Evolutionary conservation across 345 rosid species (phyloP).

Genomic region (Excoecaria cochinchinensis): DNA sequence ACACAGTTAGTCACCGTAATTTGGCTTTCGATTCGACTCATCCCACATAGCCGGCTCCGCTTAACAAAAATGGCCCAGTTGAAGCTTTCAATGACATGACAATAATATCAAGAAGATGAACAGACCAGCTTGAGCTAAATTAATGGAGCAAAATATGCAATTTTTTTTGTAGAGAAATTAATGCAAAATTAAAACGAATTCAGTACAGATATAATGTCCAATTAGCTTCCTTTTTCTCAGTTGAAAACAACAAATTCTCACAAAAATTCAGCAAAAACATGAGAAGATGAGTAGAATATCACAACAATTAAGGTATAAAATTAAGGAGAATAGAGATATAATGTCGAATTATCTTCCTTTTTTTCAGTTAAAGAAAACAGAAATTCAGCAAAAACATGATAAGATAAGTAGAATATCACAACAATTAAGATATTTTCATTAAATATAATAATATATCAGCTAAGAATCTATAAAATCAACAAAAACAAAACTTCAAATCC

Average conservation of each 20-base stretch:
- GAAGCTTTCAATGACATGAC: background rate
- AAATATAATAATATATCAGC: slow-evolving; percentile 1
- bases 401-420: slow-evolving; percentile 25
- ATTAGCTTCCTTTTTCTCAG: background rate
- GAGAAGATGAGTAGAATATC: slow-evolving; percentile 23
- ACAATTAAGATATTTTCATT: slow-evolving; percentile 15
- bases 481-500: slow-evolving; percentile 3
- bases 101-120: background rate
- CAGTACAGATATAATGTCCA: background rate
- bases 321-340: background rate
- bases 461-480: slow-evolving; percentile 9
- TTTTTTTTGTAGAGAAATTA: background rate
- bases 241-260: background rate
- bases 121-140: background rate
- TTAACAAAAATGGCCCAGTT: background rate
- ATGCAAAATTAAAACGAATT: background rate
- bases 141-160: background rate
- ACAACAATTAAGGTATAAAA: slow-evolving; percentile 18
- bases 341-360: background rate
- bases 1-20: background rate
- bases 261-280: slow-evolving; percentile 1
- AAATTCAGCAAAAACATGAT: slow-evolving; percentile 4
- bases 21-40: background rate
- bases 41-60: background rate
- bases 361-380: background rate